Evolutionary conservation across 352 stramenopile genomes (phyloP), one percentile per base, ranked within the genome.

Genomic region (Phytophthora sp.): DNA sequence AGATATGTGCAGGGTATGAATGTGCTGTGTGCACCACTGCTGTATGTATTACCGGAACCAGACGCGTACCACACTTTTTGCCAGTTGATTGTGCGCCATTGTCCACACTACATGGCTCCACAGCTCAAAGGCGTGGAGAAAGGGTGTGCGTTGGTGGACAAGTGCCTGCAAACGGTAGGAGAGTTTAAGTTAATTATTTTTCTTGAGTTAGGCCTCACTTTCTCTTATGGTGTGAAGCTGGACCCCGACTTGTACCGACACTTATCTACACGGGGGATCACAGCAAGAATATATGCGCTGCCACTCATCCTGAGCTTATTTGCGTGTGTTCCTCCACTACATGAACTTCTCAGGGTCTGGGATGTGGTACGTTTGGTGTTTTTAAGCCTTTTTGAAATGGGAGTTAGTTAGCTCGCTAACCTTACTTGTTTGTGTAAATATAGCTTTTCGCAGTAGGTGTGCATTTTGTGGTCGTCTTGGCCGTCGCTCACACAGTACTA

Each of bases 1-100:
- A 85, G 79, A 54, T 98, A 98, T 56, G 91, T 98, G n/a, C 92
- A 98, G 63, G 91, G 91, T 37, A 97, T 98, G 89, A 97, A 97
- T 58, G 79, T 97, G 20, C 51, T 98, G 15, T 96, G 87, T 52
- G 91, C 88, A 11, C 89, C 91, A 39, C 67, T 98, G 38, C 68
- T 98, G n/a, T 98, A 96, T 62, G 89, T 96, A n/a, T 82, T 98
- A 73, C 88, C 91, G 3, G 92, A 97, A 44, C 70, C 88, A 12
- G 92, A 97, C 39, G 92, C 92, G 17, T 98, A 97, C 62, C 86
- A 88, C 43, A 93, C 83, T n/a, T 97, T 98, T 52, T 89, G 88
- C 48, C 78, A 88, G 44, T 74, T 98, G 21, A 84, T 97, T 42
- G 82, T 88, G 24, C 73, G 84, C 21, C 91, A 97, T 69, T 95